These are phyloP conservation scores for Fusarium bulbicola DNA, from an alignment of 2,329 filamentous ascomycete genomes.

Conservation along the genomic window DNA sequence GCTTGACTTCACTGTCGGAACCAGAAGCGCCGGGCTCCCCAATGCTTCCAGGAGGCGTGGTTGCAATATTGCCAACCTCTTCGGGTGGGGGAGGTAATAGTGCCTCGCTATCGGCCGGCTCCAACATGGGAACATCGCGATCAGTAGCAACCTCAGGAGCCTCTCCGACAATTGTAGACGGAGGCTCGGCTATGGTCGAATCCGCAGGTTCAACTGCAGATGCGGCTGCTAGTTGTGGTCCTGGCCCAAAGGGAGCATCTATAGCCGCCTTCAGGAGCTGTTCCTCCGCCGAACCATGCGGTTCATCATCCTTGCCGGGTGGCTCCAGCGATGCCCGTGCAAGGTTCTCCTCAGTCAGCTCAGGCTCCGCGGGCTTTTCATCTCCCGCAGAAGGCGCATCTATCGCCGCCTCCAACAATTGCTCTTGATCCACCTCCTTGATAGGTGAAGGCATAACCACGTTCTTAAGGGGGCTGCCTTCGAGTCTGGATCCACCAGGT, in stretches of 20 bases:
- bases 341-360: conserved; percentile 14
- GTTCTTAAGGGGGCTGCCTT: conserved; percentile 64
- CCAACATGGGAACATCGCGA: conserved; percentile 39
- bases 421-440: conserved; percentile 41
- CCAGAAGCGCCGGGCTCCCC: conserved; percentile 39
- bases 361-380: not conserved
- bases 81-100: conserved; percentile 51
- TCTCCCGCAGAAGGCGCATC: not conserved
- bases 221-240: not conserved
- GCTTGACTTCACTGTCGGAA: conserved; percentile 40
- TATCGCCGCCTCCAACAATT: not conserved
- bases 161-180: conserved; percentile 45
- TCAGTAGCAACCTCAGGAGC: conserved; percentile 41
- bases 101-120: conserved; percentile 31
- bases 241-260: conserved; percentile 19
- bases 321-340: not conserved
- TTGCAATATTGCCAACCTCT: conserved; percentile 53
- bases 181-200: conserved; percentile 45
- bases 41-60: conserved; percentile 42
- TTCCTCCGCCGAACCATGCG: conserved; percentile 13
- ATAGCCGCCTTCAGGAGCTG: conserved; percentile 12
- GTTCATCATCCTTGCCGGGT: conserved; percentile 6
- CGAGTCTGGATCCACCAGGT: conserved; percentile 48
- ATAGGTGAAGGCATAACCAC: conserved; percentile 59
- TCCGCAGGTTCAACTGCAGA: conserved; percentile 6